These are phyloP conservation scores for Phaeosphaeriaceae sp. DNA, from an alignment of 2,329 filamentous ascomycete genomes.

Conservation along the genomic window DNA sequence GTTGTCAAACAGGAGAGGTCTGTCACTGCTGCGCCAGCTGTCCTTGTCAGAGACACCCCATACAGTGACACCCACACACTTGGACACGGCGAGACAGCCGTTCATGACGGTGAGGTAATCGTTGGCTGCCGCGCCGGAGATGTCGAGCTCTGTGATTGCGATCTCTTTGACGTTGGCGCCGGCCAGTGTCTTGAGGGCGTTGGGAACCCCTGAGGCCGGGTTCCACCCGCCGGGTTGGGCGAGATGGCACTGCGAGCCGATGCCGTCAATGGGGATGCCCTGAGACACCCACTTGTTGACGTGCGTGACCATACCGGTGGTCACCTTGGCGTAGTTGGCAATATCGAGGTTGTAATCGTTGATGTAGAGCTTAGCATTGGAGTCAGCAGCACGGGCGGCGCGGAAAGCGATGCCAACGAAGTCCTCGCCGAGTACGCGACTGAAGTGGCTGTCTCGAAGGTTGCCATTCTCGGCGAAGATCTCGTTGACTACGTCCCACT, in stretches of 20 bases:
- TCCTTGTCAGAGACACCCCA: constrained; percentile 4
- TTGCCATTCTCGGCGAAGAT: neutral
- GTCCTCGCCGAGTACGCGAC: constrained; percentile 54
- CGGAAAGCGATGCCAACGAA: constrained; percentile 75
- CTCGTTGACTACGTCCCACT: constrained; percentile 1
- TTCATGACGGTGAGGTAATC: constrained; percentile 3
- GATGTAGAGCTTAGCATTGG: constrained; percentile 73
- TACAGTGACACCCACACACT: neutral
- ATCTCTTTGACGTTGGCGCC: constrained; percentile 3
- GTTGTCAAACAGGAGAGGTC: neutral
- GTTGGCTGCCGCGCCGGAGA: neutral
- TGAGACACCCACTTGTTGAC: constrained; percentile 69
- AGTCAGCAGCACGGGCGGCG: constrained; percentile 70
- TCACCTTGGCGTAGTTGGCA: constrained; percentile 65
- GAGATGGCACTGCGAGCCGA: constrained; percentile 59
- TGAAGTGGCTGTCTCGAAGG: constrained; percentile 1
- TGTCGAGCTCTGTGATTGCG: constrained; percentile 1
- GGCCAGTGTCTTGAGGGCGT: neutral
- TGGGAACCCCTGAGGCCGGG: constrained; percentile 1
- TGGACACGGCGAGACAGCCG: neutral
- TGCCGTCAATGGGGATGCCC: constrained; percentile 70
- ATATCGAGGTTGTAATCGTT: constrained; percentile 72
- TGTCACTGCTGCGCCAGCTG: neutral
- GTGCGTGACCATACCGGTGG: constrained; percentile 59
- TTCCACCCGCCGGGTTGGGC: neutral